phyloP scores from a whole-genome alignment of 208 protist genomes.

The Endotrypanum monterogeii region DNA sequence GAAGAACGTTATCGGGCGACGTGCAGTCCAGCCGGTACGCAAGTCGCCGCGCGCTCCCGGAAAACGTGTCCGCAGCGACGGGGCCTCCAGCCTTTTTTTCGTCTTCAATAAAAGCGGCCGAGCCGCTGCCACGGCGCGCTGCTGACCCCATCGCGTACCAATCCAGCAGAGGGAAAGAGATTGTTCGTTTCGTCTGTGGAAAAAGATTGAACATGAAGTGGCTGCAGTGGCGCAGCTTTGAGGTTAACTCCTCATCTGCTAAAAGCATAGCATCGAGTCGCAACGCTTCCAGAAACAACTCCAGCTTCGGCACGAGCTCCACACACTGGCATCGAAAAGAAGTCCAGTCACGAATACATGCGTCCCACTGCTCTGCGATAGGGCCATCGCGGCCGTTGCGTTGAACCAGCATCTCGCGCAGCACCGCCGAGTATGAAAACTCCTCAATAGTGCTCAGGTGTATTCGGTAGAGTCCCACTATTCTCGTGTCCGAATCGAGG shows the following conservation, averaged over 20 bases:
- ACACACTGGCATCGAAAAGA: slow-evolving; percentile 39
- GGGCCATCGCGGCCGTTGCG: not conserved
- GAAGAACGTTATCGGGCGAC: slow-evolving; percentile 46
- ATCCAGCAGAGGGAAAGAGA: slow-evolving; percentile 36
- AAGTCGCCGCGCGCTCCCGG: slow-evolving; percentile 21
- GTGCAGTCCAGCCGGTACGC: slow-evolving; percentile 42
- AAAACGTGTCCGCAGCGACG: not conserved
- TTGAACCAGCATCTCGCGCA: slow-evolving; percentile 15
- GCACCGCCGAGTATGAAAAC: slow-evolving; percentile 23
- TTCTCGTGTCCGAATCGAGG: not conserved
- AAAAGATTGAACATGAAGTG: slow-evolving; percentile 41
- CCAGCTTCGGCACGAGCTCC: slow-evolving; percentile 33
- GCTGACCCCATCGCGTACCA: slow-evolving; percentile 32
- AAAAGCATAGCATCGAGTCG: slow-evolving; percentile 23
- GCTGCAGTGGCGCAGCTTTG: slow-evolving; percentile 24
- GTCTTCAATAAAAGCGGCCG: not conserved
- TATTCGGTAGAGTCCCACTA: slow-evolving; percentile 16
- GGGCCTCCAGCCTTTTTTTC: not conserved
- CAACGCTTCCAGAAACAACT: slow-evolving; percentile 28
- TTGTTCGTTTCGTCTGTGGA: slow-evolving; percentile 25
- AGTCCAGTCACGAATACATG: slow-evolving; percentile 37
- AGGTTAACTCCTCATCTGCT: slow-evolving; percentile 10
- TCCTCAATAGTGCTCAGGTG: slow-evolving; percentile 20
- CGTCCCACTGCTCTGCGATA: slow-evolving; percentile 18
- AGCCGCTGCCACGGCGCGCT: slow-evolving; percentile 4